Evolutionary conservation across 2,329 filamentous ascomycete species (phyloP).

Genomic region (Fusarium sp.): DNA sequence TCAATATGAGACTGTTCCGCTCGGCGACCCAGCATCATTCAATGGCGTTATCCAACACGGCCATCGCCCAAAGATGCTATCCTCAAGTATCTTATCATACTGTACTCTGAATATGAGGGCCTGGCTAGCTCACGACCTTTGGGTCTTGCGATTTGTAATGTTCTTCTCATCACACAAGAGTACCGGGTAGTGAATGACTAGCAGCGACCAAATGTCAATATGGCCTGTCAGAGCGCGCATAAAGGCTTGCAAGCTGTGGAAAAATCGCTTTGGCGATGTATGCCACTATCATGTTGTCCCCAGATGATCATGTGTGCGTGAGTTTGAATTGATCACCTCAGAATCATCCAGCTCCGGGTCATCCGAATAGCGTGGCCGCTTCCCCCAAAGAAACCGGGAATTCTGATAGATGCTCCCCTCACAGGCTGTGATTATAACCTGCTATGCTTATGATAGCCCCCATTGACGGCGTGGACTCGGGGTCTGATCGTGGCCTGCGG

Average conservation of each 20-base stretch:
- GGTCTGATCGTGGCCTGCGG: not conserved
- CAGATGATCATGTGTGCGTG: not conserved
- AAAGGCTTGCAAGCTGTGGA: too few relatives aligned
- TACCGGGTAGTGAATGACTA: not conserved
- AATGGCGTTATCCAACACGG: not conserved
- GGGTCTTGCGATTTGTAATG: too few relatives aligned
- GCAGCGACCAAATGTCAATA: not conserved
- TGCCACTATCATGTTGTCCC: not conserved
- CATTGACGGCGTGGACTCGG: not conserved
- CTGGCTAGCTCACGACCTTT: not conserved
- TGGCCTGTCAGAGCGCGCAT: not conserved
- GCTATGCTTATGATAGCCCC: fast-evolving
- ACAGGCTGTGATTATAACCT: too few relatives aligned
- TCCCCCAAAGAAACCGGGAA: not conserved
- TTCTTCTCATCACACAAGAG: not conserved
- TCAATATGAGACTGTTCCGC: not conserved
- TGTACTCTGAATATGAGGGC: too few relatives aligned
- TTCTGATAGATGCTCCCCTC: not conserved
- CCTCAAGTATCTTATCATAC: not conserved
- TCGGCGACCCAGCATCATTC: not conserved
- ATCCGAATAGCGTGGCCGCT: not conserved
- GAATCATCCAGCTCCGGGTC: not conserved
- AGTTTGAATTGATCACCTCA: not conserved
- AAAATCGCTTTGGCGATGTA: not conserved
- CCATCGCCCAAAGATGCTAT: not conserved